Base-by-base conservation (phyloP, 495 filamentous ascomycete species). In the Cudoniella acicularis region DNA sequence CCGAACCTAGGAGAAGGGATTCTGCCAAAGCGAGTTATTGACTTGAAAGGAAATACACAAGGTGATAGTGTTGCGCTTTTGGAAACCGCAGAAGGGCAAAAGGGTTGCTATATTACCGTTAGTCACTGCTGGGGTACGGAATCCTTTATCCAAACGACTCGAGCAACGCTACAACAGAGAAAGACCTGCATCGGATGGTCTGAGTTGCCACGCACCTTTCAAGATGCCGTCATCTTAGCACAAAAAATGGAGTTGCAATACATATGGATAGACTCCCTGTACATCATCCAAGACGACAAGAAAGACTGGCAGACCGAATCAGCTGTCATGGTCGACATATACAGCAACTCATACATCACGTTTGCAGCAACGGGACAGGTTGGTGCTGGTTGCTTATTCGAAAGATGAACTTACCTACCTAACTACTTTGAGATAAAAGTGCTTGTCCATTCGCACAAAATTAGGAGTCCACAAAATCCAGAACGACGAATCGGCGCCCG, bases 241-340 rank as follows among this genome's bases (percentile, higher is more conserved):
- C 49, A 52, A 42, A 54, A 22, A n/a, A 21, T 61, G 41, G 43
- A 21, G 16, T 17, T 61, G 1, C 47, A 25, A n/a, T 61, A 61
- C 47, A 49, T 64, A 17, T 61, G 58, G 58, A 55, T 64, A 49
- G n/a, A 49, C 26, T 25, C 49, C 41, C 21, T 57, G 25, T 59
- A 47, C 30, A 59, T 59, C 11, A 45, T 59, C 10, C 62, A 64
- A 52, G 61, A 64, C 18, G 56, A 54, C 20, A 18, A 3, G 23
- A 6, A 1, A 13, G 58, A 61, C 41, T 56, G 58, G 58, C 51
- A 36, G 46, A 43, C 11, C 10, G 58, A 61, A 46, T 64, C 45
- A 16, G 36, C 51, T n/a, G 52, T 46, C 27, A 64, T 64, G 56
- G 61, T 56, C n/a, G 36, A 60, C 22, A 56, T 64, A 16, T 60